These are phyloP conservation scores for Elsinoe batatas DNA, from an alignment of 2,329 filamentous ascomycete species.

Conservation along the genomic window DNA sequence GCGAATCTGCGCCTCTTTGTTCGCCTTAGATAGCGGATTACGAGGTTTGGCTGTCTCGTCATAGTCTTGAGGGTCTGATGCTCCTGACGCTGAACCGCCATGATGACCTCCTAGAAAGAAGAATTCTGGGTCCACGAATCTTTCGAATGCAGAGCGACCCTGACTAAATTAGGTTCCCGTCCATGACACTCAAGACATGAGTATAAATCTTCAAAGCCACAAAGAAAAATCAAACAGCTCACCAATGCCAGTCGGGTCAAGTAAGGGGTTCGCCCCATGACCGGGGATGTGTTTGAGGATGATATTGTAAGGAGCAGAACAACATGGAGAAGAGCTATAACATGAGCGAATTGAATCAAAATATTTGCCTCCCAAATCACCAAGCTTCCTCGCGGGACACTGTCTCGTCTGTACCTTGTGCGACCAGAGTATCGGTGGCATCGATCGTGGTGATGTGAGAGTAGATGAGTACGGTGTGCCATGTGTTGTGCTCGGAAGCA, in stretches of 20 bases:
- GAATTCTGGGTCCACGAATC: constrained; percentile 16
- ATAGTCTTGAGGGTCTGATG: constrained; percentile 28
- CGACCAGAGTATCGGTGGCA: too few species aligned
- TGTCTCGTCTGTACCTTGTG: too few species aligned
- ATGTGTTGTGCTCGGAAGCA: background rate
- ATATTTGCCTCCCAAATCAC: too few species aligned
- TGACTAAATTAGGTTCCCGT: constrained; percentile 15
- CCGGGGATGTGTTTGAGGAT: background rate
- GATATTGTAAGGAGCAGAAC: too few species aligned
- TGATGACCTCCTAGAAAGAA: constrained; percentile 18
- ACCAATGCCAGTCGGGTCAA: constrained; percentile 26
- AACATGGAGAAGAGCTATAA: too few species aligned
- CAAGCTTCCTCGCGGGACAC: too few species aligned
- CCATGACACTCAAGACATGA: too few species aligned
- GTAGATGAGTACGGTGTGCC: background rate
- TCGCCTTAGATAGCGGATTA: constrained; percentile 32
- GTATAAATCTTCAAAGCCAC: too few species aligned
- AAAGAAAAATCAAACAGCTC: background rate
- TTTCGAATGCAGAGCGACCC: constrained; percentile 34
- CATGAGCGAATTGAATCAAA: too few species aligned
- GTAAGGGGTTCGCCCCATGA: constrained; percentile 25
- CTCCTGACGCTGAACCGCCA: background rate
- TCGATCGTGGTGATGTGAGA: too few species aligned
- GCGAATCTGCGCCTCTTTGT: constrained; percentile 32
- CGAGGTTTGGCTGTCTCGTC: constrained; percentile 36